Percentiles rank a stretch among this genome's conserved stretches.
Evolutionary conservation across 495 filamentous ascomycete genomes (phyloP).

Genomic region (Tetracladium setigerum): DNA sequence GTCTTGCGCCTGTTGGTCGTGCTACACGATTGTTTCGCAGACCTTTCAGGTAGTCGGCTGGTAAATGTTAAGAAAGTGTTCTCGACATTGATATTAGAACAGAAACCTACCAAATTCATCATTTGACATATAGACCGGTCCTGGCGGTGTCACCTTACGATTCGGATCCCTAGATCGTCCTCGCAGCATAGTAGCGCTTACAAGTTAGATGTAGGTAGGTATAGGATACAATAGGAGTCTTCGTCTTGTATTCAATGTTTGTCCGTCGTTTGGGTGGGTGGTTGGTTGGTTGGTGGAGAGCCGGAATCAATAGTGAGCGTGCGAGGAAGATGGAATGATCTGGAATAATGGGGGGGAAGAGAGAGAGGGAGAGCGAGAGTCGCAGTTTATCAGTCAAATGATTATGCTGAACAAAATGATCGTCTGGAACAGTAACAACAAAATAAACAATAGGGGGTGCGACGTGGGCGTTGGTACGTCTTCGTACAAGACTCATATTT

Average conservation of each 20-base stretch:
- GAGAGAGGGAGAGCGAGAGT: too few relatives aligned
- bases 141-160: conserved; percentile 62
- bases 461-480: too few relatives aligned
- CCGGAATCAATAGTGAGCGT: not conserved
- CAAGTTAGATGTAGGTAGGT: not conserved
- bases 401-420: too few relatives aligned
- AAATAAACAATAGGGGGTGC: too few relatives aligned
- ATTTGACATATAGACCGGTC: conserved; percentile 75
- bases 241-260: not conserved
- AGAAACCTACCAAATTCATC: conserved; percentile 71
- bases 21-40: conserved; percentile 71
- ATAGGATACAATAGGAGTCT: not conserved
- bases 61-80: conserved; percentile 14
- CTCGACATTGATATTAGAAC: conserved; percentile 17
- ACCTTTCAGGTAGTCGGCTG: conserved; percentile 71
- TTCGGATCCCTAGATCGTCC: conserved; percentile 33
- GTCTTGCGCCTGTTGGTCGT: conserved; percentile 72
- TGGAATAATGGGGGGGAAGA: too few relatives aligned
- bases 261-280: not conserved
- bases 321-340: too few relatives aligned
- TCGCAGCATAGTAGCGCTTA: conserved; percentile 17
- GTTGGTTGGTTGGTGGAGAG: not conserved
- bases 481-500: too few relatives aligned
- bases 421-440: too few relatives aligned
- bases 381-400: too few relatives aligned